Evolutionary conservation across 2,329 filamentous ascomycete species (phyloP).

Genomic region (Sporothrix pallida): DNA sequence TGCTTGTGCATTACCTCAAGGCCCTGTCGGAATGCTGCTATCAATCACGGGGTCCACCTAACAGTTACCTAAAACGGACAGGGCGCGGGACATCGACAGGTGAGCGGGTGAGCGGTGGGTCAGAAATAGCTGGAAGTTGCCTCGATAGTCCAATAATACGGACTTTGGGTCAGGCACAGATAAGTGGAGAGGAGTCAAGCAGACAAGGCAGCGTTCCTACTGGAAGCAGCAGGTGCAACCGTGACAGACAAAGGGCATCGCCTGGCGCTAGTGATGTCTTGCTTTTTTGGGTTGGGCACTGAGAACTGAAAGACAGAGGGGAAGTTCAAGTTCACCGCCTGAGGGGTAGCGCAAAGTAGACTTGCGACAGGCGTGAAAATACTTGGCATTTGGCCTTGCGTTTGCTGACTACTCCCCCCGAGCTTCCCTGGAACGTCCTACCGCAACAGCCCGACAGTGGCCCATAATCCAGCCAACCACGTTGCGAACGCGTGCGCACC

Average conservation of each 20-base stretch:
- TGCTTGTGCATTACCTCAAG: not conserved
- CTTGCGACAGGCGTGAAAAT: not conserved
- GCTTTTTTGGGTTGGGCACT: not conserved
- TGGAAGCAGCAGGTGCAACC: constrained; percentile 27
- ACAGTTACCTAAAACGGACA: constrained; percentile 29
- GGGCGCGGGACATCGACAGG: constrained; percentile 5
- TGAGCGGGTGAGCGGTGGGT: constrained; percentile 19
- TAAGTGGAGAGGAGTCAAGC: not conserved
- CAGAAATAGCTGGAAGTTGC: not conserved
- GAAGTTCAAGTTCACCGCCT: constrained; percentile 9
- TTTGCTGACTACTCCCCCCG: constrained; percentile 27
- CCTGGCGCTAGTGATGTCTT: not conserved
- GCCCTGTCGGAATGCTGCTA: constrained; percentile 31
- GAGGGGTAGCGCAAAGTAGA: not conserved
- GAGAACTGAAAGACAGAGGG: constrained; percentile 8
- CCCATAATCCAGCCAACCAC: constrained; percentile 27
- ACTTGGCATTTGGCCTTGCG: not conserved
- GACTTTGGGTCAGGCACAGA: not conserved
- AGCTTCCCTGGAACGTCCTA: not conserved
- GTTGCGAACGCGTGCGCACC: constrained; percentile 27
- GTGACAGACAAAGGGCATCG: not conserved
- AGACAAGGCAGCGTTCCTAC: constrained; percentile 11
- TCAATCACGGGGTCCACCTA: constrained; percentile 32
- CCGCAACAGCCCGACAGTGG: not conserved
- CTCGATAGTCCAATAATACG: not conserved